These are phyloP conservation scores for Ustilago tritici DNA, from an alignment of 1,284 basidiomycete species.

Conservation along the genomic window DNA sequence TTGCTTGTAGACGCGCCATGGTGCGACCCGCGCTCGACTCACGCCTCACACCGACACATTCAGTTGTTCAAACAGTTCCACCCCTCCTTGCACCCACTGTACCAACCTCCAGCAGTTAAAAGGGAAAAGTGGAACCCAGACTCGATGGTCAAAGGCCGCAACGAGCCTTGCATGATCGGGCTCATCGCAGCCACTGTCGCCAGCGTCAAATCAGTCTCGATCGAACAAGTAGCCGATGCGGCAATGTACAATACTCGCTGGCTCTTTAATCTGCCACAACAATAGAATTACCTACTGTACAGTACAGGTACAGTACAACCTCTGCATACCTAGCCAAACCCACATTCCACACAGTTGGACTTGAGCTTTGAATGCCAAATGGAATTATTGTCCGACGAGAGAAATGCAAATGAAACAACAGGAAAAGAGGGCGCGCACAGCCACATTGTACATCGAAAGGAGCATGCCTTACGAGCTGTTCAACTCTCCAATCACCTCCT, in stretches of 20 bases:
- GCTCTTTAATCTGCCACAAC: slow-evolving; percentile 47
- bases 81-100: slow-evolving; percentile 72
- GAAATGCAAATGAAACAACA: background rate
- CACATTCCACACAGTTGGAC: background rate
- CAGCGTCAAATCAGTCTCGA: slow-evolving; percentile 73
- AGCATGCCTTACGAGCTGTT: slow-evolving; percentile 14
- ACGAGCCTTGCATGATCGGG: slow-evolving; percentile 81
- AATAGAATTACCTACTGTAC: background rate
- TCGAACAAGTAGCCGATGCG: slow-evolving; percentile 74
- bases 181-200: slow-evolving; percentile 83
- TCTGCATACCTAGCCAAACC: background rate
- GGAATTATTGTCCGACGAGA: background rate
- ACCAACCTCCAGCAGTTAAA: slow-evolving; percentile 75
- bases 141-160: slow-evolving; percentile 82
- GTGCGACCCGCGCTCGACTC: slow-evolving; percentile 83
- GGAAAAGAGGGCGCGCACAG: background rate
- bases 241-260: slow-evolving; percentile 57
- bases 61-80: slow-evolving; percentile 72
- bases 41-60: slow-evolving; percentile 78
- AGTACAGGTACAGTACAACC: background rate
- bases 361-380: background rate
- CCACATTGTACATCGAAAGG: background rate
- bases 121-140: slow-evolving; percentile 77
- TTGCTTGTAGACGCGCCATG: slow-evolving; percentile 71
- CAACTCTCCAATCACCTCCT: slow-evolving; percentile 45